phyloP scores from a whole-genome alignment of 345 rosid species.

The Euclidium syriacum region DNA sequence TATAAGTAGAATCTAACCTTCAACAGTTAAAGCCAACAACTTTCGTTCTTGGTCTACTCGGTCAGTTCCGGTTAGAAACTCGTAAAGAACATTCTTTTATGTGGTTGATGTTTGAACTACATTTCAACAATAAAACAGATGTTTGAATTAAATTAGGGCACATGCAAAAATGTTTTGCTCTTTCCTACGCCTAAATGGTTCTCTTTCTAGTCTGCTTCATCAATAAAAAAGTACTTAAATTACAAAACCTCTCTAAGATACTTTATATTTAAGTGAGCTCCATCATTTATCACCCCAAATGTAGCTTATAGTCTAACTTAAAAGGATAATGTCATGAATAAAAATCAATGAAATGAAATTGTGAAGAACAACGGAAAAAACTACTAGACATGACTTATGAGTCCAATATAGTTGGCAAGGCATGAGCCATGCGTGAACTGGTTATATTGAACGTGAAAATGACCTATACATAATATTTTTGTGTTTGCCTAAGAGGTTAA shows the following conservation, averaged over 20 bases:
- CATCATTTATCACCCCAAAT: background rate
- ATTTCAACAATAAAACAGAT: background rate
- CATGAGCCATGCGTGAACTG: background rate
- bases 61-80: background rate
- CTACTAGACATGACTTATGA: conserved; percentile 1
- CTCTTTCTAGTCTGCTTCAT: background rate
- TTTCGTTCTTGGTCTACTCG: background rate
- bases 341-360: background rate
- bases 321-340: background rate
- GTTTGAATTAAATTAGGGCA: background rate
- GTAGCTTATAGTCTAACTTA: background rate
- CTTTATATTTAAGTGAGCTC: background rate
- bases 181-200: conserved; percentile 1
- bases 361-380: background rate
- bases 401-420: conserved; percentile 6
- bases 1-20: conserved; percentile 4
- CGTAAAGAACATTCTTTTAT: background rate
- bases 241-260: background rate
- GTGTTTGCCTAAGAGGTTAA: background rate
- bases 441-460: conserved; percentile 1
- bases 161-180: background rate
- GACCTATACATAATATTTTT: background rate
- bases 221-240: background rate
- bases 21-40: conserved; percentile 3
- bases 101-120: background rate